phyloP scores from a whole-genome alignment of 306 rosid genomes.

The Dryas drummondii region DNA sequence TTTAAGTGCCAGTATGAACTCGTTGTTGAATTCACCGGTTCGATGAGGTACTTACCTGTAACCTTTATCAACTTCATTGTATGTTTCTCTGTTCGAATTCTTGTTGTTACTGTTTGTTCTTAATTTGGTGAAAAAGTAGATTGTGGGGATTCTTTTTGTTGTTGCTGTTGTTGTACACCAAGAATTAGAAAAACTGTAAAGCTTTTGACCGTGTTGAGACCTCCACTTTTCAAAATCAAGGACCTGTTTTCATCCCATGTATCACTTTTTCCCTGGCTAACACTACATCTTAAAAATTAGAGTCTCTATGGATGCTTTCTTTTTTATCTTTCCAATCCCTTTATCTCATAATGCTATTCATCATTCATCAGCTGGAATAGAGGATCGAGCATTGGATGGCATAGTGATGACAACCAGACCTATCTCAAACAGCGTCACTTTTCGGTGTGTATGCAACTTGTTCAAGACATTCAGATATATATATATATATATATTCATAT shows the following conservation, averaged over 20 bases:
- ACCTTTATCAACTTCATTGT: not conserved
- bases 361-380: conserved; percentile 61
- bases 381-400: conserved; percentile 98
- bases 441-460: conserved; percentile 50
- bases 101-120: not conserved
- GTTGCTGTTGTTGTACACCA: too few species aligned
- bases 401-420: conserved; percentile 87
- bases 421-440: conserved; percentile 83
- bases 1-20: conserved; percentile 80
- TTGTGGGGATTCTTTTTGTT: not conserved
- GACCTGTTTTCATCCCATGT: not conserved
- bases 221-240: not conserved
- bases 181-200: too few species aligned
- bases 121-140: not conserved
- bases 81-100: not conserved
- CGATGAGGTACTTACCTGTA: conserved; percentile 57
- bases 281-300: not conserved
- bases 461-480: not conserved
- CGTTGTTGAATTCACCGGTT: conserved; percentile 84
- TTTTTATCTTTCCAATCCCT: not conserved
- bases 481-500: too few species aligned
- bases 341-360: conserved; percentile 17
- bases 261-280: conserved; percentile 2
- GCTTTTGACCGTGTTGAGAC: not conserved
- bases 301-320: not conserved